Conservation (phyloP, 225 moss, liverwort and hornwort species). For the Bryoerythrophyllum caledonicum region DNA sequence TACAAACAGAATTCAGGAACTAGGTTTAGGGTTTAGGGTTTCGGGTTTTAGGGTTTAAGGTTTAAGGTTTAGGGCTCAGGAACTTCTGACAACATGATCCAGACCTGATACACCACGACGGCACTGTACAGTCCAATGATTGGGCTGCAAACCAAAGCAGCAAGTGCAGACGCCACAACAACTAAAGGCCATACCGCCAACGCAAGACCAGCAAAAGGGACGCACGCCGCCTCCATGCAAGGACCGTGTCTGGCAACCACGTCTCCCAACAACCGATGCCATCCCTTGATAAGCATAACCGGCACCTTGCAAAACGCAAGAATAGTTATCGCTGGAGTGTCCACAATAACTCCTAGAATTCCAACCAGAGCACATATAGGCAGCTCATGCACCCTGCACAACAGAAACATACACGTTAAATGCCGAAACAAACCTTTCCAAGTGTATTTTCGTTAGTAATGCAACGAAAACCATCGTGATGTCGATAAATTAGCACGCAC, state of each 20-base stretch:
- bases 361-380: slow-evolving; percentile 78
- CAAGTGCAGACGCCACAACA: slow-evolving; percentile 54
- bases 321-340: slow-evolving; percentile 58
- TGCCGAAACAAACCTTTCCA: too few relatives aligned
- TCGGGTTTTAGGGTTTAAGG: too few relatives aligned
- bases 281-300: slow-evolving; percentile 86
- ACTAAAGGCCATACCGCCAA: slow-evolving; percentile 82
- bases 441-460: too few relatives aligned
- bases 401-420: too few relatives aligned
- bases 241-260: slow-evolving; percentile 76
- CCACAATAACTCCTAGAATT: slow-evolving; percentile 59
- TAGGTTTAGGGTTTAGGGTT: too few relatives aligned
- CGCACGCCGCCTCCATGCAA: slow-evolving; percentile 85
- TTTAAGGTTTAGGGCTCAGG: too few relatives aligned
- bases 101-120: slow-evolving; percentile 89
- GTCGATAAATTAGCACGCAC: too few relatives aligned
- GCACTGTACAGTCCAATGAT: slow-evolving; percentile 81
- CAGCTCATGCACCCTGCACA: slow-evolving; percentile 67
- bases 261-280: slow-evolving; percentile 69
- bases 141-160: slow-evolving; percentile 59
- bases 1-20: too few relatives aligned
- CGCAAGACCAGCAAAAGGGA: slow-evolving; percentile 93
- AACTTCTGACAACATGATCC: slow-evolving; percentile 17
- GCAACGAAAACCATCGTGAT: too few relatives aligned
- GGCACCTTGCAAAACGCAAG: slow-evolving; percentile 71